These are phyloP conservation scores for Yamagishiella unicocca DNA, from an alignment of 139 green algal species.

Conservation along the genomic window DNA sequence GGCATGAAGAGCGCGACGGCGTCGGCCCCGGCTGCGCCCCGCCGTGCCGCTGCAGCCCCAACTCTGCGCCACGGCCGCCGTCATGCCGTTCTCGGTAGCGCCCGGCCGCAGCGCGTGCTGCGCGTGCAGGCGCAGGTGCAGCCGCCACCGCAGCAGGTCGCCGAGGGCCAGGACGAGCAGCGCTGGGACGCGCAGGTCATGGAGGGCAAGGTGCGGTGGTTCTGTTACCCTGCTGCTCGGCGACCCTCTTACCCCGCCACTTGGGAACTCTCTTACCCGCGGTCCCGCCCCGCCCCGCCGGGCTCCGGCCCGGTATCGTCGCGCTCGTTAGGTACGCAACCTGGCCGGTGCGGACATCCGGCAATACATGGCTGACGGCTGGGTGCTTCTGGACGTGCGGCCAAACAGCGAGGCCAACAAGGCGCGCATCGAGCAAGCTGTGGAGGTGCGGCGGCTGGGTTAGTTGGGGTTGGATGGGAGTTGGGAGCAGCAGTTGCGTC, in stretches of 20 bases:
- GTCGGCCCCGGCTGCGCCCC: not conserved
- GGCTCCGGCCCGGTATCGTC: not conserved
- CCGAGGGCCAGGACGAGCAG: not conserved
- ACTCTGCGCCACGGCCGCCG: not conserved
- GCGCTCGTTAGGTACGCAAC: conserved; percentile 68
- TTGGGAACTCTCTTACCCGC: no score
- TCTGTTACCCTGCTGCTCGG: not conserved
- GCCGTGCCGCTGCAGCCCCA: not conserved
- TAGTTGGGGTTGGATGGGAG: no score
- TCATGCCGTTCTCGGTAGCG: not conserved
- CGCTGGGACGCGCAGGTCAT: conserved; percentile 41
- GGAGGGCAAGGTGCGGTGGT: conserved; percentile 33
- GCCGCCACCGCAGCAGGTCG: not conserved
- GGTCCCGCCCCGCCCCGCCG: no score
- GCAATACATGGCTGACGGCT: conserved; percentile 81
- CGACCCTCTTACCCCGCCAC: not conserved
- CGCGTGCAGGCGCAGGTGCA: not conserved
- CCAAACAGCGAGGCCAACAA: conserved; percentile 80
- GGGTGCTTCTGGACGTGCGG: conserved; percentile 90
- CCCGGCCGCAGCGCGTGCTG: not conserved
- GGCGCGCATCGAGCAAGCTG: conserved; percentile 52
- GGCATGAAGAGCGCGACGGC: not conserved
- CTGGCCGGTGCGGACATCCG: conserved; percentile 62
- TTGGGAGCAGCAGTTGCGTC: no score
- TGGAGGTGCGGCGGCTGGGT: conserved; percentile 56